Evolutionary conservation across 2,329 filamentous ascomycete genomes (phyloP).

Genomic region (Sphaerulina populicola): DNA sequence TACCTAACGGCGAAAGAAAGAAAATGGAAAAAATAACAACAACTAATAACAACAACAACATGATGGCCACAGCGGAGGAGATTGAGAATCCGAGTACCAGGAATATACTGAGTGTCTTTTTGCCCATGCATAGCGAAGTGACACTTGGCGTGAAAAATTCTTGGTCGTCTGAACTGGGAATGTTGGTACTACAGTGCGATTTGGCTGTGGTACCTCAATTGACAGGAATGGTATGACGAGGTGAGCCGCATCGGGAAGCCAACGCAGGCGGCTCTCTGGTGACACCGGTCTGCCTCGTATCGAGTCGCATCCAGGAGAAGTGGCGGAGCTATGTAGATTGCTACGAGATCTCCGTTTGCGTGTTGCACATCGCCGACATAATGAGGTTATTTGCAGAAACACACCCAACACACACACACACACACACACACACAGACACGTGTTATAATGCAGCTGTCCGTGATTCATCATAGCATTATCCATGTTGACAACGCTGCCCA

Average conservation of each 20-base stretch:
- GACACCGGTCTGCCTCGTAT: too few species aligned
- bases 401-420: not conserved
- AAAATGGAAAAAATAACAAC: too few species aligned
- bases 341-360: too few species aligned
- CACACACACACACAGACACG: not conserved
- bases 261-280: too few species aligned
- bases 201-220: not conserved
- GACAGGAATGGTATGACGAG: not conserved
- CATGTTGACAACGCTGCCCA: conserved; percentile 8
- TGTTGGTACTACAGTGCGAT: not conserved
- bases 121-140: not conserved
- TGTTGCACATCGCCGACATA: too few species aligned
- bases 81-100: not conserved
- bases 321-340: too few species aligned
- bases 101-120: too few species aligned
- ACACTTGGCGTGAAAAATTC: not conserved
- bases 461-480: not conserved
- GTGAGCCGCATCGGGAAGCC: not conserved
- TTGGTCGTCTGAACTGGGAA: not conserved
- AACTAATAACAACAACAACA: too few species aligned
- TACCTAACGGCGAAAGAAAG: too few species aligned
- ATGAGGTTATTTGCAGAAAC: not conserved
- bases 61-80: not conserved
- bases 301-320: too few species aligned
- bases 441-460: conserved; percentile 1